These are phyloP conservation scores for Scutellaria baicalensis DNA, from an alignment of 257 asterid species.

Conservation along the genomic window DNA sequence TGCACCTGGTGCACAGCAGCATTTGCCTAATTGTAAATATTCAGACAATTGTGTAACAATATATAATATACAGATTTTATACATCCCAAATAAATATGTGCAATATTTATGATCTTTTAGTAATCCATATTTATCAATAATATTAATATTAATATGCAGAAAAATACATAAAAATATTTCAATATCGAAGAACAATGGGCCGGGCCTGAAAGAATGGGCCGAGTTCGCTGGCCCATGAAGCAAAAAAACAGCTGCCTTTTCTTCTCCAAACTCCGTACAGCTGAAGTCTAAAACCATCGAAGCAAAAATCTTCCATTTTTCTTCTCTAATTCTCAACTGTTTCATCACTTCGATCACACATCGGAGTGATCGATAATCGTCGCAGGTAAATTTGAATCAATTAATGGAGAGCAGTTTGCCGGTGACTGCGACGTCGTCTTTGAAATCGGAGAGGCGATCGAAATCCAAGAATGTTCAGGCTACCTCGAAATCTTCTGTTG, in stretches of 20 bases:
- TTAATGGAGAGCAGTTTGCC: slow-evolving; percentile 64
- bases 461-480: slow-evolving; percentile 51
- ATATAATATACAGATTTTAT: no score
- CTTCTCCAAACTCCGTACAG: neutral
- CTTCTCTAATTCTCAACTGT: neutral
- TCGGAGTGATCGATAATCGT: neutral
- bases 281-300: neutral
- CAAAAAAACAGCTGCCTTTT: neutral
- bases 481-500: slow-evolving; percentile 56
- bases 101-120: no score
- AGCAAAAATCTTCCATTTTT: neutral
- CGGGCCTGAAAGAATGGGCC: no score
- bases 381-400: neutral
- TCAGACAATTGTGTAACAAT: no score
- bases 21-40: no score
- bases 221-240: no score
- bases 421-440: slow-evolving; percentile 32
- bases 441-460: slow-evolving; percentile 72
- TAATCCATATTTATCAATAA: no score
- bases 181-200: no score
- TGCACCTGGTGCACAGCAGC: no score
- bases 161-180: no score
- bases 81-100: no score
- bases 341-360: neutral
- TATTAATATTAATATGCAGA: no score